Percentiles rank a stretch among this genome's conserved stretches.
Conservation (phyloP, 1,139 yeast genomes). For the Debaryomyces udenii region DNA sequence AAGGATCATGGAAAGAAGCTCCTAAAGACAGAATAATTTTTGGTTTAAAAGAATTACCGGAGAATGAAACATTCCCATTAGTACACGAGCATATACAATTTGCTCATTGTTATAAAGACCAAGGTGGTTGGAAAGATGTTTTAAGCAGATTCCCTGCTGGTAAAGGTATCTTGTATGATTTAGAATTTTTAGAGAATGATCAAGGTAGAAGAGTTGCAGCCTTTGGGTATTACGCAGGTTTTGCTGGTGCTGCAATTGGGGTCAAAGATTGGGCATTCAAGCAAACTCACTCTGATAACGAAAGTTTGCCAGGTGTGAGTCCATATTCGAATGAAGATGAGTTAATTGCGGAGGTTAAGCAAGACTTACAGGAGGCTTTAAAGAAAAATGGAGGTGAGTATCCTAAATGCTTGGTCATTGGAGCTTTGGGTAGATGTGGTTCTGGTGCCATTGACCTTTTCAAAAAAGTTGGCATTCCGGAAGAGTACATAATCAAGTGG, state of each 20-base stretch:
- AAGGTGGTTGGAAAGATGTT: conserved; percentile 96
- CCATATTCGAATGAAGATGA: conserved; percentile 83
- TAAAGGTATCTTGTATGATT: conserved; percentile 84
- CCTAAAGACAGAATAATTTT: conserved; percentile 87
- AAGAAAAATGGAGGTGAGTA: conserved; percentile 60
- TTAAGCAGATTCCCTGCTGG: conserved; percentile 88
- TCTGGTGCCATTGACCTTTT: conserved; percentile 93
- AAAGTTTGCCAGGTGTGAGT: conserved; percentile 72
- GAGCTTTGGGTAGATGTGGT: conserved; percentile 98
- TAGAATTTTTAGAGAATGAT: conserved; percentile 92
- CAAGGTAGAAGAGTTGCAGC: conserved; percentile 99
- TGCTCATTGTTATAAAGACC: conserved; percentile 98
- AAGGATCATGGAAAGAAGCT: conserved; percentile 89
- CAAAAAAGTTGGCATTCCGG: conserved; percentile 85
- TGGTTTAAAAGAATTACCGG: conserved; percentile 96
- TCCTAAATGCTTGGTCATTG: conserved; percentile 87
- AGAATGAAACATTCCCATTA: conserved; percentile 84
- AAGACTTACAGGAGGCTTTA: conserved; percentile 61
- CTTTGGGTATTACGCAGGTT: conserved; percentile 97
- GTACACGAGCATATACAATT: conserved; percentile 96
- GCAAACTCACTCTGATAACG: conserved; percentile 64
- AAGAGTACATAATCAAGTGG: conserved; percentile 83
- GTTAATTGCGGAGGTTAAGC: conserved; percentile 70
- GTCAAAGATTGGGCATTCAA: conserved; percentile 93
- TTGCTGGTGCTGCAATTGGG: conserved; percentile 98